Evolutionary conservation across 2,329 filamentous ascomycete species (phyloP), one percentile per base, ranked within the genome.

Genomic region (Aureobasidium pullulans): DNA sequence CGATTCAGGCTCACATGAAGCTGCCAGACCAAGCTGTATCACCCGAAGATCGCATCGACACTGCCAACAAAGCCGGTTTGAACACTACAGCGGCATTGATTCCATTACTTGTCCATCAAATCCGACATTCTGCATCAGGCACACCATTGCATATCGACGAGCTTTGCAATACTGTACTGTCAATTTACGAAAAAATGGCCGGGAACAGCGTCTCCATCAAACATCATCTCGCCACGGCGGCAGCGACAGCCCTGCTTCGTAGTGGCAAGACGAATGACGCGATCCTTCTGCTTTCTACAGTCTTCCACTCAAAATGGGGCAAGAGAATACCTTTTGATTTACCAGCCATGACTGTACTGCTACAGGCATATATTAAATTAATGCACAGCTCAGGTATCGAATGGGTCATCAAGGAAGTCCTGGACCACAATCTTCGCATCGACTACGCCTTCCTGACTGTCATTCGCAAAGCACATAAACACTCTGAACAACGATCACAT

Each of bases 121-220:
- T 72, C 46, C 52, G 58, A 4, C 13, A 53, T 5, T 16, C 40
- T 15, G 60, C 62, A 19, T 60, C 53, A 13, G 60, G 61, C 63
- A 48, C 60, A 59, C 15, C 57, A 62, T 23, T 39, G 40, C n/a
- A 59, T 15, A 23, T 53, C 15, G 40, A 59, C 19, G 15, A 53
- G 13, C 46, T 71, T 31, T 62, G 64, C 28, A 32, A 53, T 5
- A 65, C 49, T 10, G 64, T 68, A 10, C 59, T 67, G 11, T 65
- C 65, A 1, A 69, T 70, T 60, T 72, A 72, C 58, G 63, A 64
- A n/a, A 53, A 61, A 15, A 70, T 69, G 60, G 64, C 65, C n/a
- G 59, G 63, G 32, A 64, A 68, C 32, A 67, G 67, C 5, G 62
- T 63, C 19, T 62, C 62, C 7, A 60, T 66, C n/a, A 63, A 61